Percentiles rank a stretch among this genome's conserved stretches.
Evolutionary conservation across 2,329 filamentous ascomycete genomes (phyloP).

Genomic region (Ceratocystis destructans): DNA sequence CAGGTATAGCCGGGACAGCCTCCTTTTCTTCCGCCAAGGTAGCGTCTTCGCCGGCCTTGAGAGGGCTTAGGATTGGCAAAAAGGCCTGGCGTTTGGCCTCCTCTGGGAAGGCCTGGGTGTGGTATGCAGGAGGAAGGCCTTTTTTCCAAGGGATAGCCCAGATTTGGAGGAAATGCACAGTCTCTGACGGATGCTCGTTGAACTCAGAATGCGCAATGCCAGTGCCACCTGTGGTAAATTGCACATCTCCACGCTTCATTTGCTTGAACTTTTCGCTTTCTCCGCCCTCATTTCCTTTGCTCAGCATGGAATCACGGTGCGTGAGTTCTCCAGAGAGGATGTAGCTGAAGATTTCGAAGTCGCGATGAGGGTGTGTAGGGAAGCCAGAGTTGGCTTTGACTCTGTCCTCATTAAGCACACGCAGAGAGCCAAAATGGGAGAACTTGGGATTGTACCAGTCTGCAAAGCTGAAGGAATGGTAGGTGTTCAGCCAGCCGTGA

Average conservation of each 20-base stretch:
- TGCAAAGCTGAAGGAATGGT: slow-evolving; percentile 77
- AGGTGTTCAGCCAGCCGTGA: slow-evolving; percentile 78
- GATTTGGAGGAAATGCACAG: slow-evolving; percentile 78
- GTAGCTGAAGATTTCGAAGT: slow-evolving; percentile 85
- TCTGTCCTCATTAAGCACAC: slow-evolving; percentile 81
- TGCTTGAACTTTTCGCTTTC: slow-evolving; percentile 51
- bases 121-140: slow-evolving; percentile 60
- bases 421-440: slow-evolving; percentile 58
- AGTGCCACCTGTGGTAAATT: slow-evolving; percentile 80
- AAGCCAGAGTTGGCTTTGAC: slow-evolving; percentile 63
- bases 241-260: slow-evolving; percentile 68
- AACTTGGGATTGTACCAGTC: slow-evolving; percentile 53
- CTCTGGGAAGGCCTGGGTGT: slow-evolving; percentile 59
- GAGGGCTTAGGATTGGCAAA: slow-evolving; percentile 61
- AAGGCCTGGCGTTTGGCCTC: slow-evolving; percentile 57
- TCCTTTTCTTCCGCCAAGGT: slow-evolving; percentile 48
- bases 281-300: slow-evolving; percentile 48
- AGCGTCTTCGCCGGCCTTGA: slow-evolving; percentile 52
- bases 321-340: slow-evolving; percentile 75
- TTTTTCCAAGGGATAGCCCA: slow-evolving; percentile 70
- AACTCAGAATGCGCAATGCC: slow-evolving; percentile 69
- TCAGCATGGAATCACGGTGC: slow-evolving; percentile 74
- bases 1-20: slow-evolving; percentile 45
- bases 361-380: slow-evolving; percentile 70
- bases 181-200: slow-evolving; percentile 57